Base-by-base conservation (phyloP, 2,329 filamentous ascomycete species). In the Penicillium sp. region DNA sequence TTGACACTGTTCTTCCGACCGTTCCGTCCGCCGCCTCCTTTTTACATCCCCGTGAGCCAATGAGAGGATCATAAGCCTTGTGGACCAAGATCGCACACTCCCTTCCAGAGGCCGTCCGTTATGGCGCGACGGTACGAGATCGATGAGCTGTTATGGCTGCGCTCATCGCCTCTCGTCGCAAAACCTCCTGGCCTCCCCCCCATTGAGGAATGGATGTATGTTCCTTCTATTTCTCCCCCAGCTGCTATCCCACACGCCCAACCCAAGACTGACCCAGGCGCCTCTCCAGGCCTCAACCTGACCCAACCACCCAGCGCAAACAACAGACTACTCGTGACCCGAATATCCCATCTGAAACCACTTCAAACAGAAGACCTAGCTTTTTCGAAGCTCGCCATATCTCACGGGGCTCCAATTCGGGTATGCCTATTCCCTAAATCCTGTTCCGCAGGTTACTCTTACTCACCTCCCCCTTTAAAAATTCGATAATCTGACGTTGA, bases 191-290 rank as follows among this genome's bases (percentile, higher is more conserved):
- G 81, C 58, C 81, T 96, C 41, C 92, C 91, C 59, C 88, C 90
- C 24, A 82, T 87, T 57, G 90, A 95, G 76, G 90, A 95, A 78
- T 97, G 92, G 92, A 95, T 96, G 90, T 95, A 79, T 69, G 83
- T 56, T 25, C 51, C 58, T 48, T 55, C 36, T 22, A 13, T 14
- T 47, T 20, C 38, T 30, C 44, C 47, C 50, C 35, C 24, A 24
- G 43, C 35, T 35, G 30, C 40, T 20, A 43, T 43, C 55, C 49
- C 50, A 18, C 43, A 47, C 46, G 44, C 31, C 44, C 48, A 44
- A 24, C 18, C 11, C 43, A 52, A 59, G 49, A 55, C 65, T 66
- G 48, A 68, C 52, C 46, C 47, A 44, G 44, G 48, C 50, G 42
- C 61, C 33, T 53, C 31, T 58, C 39, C 52, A 74, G 74, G 51